These are phyloP conservation scores for Cordyceps militaris DNA, from an alignment of 2,329 filamentous ascomycete genomes.

Conservation along the genomic window DNA sequence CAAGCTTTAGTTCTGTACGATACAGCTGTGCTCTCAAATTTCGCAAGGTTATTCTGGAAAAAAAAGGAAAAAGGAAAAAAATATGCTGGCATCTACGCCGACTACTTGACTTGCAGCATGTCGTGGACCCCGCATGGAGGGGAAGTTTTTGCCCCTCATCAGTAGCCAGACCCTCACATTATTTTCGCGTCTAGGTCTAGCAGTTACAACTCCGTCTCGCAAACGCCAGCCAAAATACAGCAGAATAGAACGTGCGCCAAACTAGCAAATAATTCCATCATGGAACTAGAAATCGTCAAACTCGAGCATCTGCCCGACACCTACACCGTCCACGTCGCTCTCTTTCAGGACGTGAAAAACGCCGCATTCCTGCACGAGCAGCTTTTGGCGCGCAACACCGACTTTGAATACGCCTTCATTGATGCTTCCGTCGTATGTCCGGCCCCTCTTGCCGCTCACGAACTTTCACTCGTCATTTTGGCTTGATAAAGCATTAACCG, in stretches of 20 bases:
- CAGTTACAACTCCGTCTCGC: no score
- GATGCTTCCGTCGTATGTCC: slow-evolving; percentile 68
- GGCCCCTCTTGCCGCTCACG: not conserved
- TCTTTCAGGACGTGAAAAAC: slow-evolving; percentile 74
- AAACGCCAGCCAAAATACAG: not conserved
- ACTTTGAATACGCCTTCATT: slow-evolving; percentile 90
- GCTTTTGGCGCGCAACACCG: slow-evolving; percentile 73
- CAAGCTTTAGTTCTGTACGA: no score
- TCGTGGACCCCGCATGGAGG: not conserved
- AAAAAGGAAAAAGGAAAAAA: not conserved
- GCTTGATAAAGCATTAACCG: not conserved
- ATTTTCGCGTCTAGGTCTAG: no score
- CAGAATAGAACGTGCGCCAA: not conserved
- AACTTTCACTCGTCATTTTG: not conserved
- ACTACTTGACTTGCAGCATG: no score
- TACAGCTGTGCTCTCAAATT: no score
- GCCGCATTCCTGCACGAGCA: slow-evolving; percentile 71
- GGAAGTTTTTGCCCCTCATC: slow-evolving; percentile 7
- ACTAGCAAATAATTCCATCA: slow-evolving; percentile 13
- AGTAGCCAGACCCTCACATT: not conserved
- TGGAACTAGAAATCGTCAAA: slow-evolving; percentile 53
- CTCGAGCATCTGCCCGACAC: slow-evolving; percentile 68
- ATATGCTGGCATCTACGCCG: no score
- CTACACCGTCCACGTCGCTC: slow-evolving; percentile 62
- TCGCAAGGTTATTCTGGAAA: no score